phyloP scores from a whole-genome alignment of 768 basidiomycete species.

The Exidia glandulosa region DNA sequence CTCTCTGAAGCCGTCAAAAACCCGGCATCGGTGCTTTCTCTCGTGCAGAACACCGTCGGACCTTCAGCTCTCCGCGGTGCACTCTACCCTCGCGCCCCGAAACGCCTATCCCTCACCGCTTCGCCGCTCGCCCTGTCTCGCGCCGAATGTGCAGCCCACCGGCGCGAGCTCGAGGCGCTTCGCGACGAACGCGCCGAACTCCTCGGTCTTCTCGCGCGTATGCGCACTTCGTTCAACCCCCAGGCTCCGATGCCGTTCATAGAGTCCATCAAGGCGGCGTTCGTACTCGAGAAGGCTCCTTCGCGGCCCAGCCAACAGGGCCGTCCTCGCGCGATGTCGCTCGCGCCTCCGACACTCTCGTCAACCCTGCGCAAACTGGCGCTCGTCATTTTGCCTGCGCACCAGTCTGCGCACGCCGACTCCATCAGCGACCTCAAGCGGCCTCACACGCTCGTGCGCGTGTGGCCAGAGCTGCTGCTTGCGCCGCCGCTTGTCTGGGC shows the following conservation, averaged over 20 bases:
- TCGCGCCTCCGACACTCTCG: neutral
- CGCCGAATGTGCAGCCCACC: constrained; percentile 57
- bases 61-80: constrained; percentile 39
- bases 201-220: constrained; percentile 50
- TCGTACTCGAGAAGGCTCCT: neutral
- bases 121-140: constrained; percentile 52
- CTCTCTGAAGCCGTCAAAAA: constrained; percentile 35
- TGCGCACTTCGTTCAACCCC: constrained; percentile 28
- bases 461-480: constrained; percentile 77
- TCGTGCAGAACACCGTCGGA: constrained; percentile 39
- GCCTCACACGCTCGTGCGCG: constrained; percentile 53
- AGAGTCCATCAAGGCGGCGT: neutral
- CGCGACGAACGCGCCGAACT: constrained; percentile 58
- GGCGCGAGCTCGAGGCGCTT: constrained; percentile 45
- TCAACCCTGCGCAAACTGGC: constrained; percentile 2
- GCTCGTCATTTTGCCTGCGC: constrained; percentile 1
- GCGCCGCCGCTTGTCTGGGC: constrained; percentile 54
- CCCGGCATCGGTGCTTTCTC: constrained; percentile 34
- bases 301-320: constrained; percentile 1
- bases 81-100: constrained; percentile 47
- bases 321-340: constrained; percentile 23
- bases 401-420: constrained; percentile 9
- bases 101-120: constrained; percentile 21
- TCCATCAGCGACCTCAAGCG: constrained; percentile 34
- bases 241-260: neutral